phyloP scores from a whole-genome alignment of 768 basidiomycete species.

The Calocera cornea region DNA sequence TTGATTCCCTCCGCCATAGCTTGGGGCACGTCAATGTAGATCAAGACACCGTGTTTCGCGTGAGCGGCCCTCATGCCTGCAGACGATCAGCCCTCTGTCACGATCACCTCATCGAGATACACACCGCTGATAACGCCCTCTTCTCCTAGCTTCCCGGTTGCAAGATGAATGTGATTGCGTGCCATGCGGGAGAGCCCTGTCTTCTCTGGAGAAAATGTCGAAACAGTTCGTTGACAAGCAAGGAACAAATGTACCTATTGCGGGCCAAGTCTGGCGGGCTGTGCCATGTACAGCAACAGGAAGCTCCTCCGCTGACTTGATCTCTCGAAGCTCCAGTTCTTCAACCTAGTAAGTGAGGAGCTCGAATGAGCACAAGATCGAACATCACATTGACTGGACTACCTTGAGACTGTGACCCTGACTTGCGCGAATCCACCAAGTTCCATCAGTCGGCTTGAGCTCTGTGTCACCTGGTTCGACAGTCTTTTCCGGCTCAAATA shows the following conservation, averaged over 20 bases:
- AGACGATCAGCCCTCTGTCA: conserved; percentile 8
- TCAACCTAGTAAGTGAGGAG: conserved; percentile 36
- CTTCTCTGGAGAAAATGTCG: conserved; percentile 32
- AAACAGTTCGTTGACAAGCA: conserved; percentile 4
- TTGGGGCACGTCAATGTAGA: conserved; percentile 64
- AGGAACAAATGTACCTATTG: conserved; percentile 39
- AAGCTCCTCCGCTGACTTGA: conserved; percentile 46
- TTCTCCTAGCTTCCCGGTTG: conserved; percentile 55
- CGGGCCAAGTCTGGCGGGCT: conserved; percentile 49
- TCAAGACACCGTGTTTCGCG: conserved; percentile 45
- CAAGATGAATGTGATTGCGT: conserved; percentile 86
- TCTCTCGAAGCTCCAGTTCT: conserved; percentile 49
- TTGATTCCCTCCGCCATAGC: conserved; percentile 54
- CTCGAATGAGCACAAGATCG: neutral
- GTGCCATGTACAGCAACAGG: conserved; percentile 81
- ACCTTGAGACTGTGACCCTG: conserved; percentile 83
- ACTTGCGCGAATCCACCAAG: conserved; percentile 84
- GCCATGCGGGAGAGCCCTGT: conserved; percentile 72
- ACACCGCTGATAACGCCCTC: conserved; percentile 58
- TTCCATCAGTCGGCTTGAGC: conserved; percentile 22
- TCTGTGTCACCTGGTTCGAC: conserved; percentile 16
- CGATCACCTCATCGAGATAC: neutral
- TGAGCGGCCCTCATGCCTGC: conserved; percentile 66
- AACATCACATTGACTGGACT: conserved; percentile 8
- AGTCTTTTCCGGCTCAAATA: conserved; percentile 31